These are phyloP conservation scores for Phytopythium aichiense DNA, from an alignment of 352 stramenopile species.

Conservation along the genomic window DNA sequence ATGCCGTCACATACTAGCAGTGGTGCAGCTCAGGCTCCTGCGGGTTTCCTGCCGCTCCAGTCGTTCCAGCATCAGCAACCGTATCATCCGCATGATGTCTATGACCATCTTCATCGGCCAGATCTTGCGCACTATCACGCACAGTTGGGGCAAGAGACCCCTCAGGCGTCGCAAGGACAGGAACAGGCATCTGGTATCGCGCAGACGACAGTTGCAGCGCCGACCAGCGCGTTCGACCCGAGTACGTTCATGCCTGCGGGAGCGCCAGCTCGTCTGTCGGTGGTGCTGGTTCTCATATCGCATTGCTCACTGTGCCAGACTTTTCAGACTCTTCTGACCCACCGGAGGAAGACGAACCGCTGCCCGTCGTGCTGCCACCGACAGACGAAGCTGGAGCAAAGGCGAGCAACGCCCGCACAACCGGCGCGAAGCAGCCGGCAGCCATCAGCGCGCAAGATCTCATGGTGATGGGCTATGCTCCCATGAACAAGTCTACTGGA, in stretches of 20 bases:
- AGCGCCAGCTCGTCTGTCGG: neutral
- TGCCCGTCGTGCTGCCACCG: neutral
- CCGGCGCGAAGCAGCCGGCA: neutral
- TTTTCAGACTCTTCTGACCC: slow-evolving; percentile 9
- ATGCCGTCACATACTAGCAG: neutral
- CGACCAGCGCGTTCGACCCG: slow-evolving; percentile 7
- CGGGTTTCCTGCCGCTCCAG: neutral
- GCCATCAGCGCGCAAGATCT: neutral
- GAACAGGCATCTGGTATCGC: neutral
- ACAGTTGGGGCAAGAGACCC: neutral
- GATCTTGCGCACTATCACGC: neutral
- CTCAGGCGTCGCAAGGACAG: neutral
- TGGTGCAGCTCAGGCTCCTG: neutral
- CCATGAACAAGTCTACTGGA: neutral
- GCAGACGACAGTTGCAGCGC: neutral
- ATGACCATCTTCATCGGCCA: neutral
- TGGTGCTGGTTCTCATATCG: neutral
- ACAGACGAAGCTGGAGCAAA: neutral
- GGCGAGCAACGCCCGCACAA: neutral
- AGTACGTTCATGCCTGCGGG: neutral
- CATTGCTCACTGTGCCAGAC: neutral
- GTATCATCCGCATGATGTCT: neutral
- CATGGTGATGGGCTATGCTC: neutral
- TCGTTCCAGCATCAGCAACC: neutral
- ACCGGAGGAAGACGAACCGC: slow-evolving; percentile 15